Evolutionary conservation across 352 stramenopile genomes (phyloP).

Genomic region (Pseudoperonospora humuli): DNA sequence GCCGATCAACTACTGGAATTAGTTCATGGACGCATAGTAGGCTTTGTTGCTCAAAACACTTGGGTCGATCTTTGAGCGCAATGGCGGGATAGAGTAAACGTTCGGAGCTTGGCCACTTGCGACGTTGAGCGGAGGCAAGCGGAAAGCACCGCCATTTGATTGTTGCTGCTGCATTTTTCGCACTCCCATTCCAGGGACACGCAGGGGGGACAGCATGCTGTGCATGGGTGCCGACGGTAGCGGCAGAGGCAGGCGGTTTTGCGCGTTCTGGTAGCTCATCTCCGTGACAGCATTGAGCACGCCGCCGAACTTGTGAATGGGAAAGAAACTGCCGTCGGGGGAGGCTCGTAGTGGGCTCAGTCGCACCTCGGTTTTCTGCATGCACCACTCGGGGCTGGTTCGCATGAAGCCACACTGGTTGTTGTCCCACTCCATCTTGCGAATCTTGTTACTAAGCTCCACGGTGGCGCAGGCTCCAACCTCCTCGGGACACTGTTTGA

Average conservation of each 20-base stretch:
- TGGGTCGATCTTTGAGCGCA: slow-evolving; percentile 72
- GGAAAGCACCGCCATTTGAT: slow-evolving; percentile 23
- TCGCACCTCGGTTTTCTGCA: slow-evolving; percentile 52
- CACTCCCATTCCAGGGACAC: slow-evolving; percentile 23
- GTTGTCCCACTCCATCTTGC: slow-evolving; percentile 29
- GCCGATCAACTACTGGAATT: slow-evolving; percentile 6
- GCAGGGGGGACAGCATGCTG: slow-evolving; percentile 23
- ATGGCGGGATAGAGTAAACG: slow-evolving; percentile 57
- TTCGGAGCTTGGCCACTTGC: slow-evolving; percentile 21
- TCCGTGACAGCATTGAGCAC: slow-evolving; percentile 42
- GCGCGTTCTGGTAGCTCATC: slow-evolving; percentile 46
- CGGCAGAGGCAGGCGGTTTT: slow-evolving; percentile 30
- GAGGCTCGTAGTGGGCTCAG: slow-evolving; percentile 45
- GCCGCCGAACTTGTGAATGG: slow-evolving; percentile 25
- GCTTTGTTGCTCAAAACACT: slow-evolving; percentile 41
- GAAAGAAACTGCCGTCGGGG: slow-evolving; percentile 23
- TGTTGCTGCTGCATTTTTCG: slow-evolving; percentile 26
- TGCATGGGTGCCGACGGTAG: slow-evolving; percentile 18
- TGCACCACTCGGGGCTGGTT: slow-evolving; percentile 41
- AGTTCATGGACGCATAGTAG: slow-evolving; percentile 49
- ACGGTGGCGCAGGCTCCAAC: slow-evolving; percentile 9
- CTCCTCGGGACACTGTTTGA: slow-evolving; percentile 28
- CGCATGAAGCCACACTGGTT: slow-evolving; percentile 17
- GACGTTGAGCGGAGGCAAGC: slow-evolving; percentile 57
- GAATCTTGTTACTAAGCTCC: slow-evolving; percentile 28